Percentiles rank a stretch among this genome's conserved stretches.
These are phyloP conservation scores for Macrophomina pseudophaseolina DNA, from an alignment of 2,329 filamentous ascomycete species.

Conservation along the genomic window DNA sequence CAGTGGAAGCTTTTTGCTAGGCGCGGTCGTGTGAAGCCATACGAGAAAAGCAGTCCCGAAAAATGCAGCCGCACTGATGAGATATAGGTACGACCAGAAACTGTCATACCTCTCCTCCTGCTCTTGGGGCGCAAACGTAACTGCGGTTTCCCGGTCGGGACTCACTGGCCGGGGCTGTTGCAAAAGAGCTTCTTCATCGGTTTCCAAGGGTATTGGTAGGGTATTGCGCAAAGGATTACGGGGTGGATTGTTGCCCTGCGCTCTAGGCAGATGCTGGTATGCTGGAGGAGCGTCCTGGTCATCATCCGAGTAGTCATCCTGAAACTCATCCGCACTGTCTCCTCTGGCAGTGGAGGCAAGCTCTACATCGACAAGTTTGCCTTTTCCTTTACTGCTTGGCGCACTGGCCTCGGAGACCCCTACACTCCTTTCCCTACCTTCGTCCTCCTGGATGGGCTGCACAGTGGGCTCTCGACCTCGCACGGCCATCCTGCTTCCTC, in stretches of 20 bases:
- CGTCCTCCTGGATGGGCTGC: conserved; percentile 39
- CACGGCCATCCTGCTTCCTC: conserved; percentile 51
- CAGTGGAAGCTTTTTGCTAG: conserved; percentile 70
- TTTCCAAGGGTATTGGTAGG: conserved; percentile 54
- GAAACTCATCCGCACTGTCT: conserved; percentile 50
- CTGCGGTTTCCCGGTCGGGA: conserved; percentile 58
- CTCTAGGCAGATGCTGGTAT: conserved; percentile 61
- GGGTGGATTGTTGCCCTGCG: conserved; percentile 45
- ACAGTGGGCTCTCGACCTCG: conserved; percentile 44
- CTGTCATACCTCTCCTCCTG: conserved; percentile 80
- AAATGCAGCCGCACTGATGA: conserved; percentile 82
- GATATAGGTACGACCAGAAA: conserved; percentile 89
- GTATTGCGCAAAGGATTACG: conserved; percentile 47
- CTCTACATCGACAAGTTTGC: conserved; percentile 81
- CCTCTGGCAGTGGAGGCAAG: conserved; percentile 66
- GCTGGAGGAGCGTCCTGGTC: conserved; percentile 58
- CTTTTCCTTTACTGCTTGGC: conserved; percentile 63
- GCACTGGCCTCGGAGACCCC: conserved; percentile 46
- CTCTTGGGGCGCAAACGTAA: conserved; percentile 54
- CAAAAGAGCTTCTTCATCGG: conserved; percentile 55
- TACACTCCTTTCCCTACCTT: conserved; percentile 48
- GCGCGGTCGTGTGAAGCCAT: conserved; percentile 82
- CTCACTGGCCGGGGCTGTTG: conserved; percentile 53
- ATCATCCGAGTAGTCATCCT: conserved; percentile 45
- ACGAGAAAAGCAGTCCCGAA: conserved; percentile 89